phyloP scores from a whole-genome alignment of 768 basidiomycete genomes.

The Rhizopogon rudus region DNA sequence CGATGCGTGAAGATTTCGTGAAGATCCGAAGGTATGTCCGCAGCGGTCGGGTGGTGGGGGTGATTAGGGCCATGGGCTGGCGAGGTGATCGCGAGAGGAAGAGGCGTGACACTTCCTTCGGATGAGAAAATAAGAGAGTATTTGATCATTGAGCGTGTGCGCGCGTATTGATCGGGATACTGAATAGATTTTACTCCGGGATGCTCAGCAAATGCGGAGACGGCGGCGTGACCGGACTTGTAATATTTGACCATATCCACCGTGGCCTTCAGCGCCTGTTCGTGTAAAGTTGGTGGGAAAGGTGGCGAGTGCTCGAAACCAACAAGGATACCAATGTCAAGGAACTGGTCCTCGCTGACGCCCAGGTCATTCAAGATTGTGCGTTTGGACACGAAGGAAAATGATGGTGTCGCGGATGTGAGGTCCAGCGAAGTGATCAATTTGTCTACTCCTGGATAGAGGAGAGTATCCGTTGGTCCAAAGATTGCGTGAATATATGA shows the following conservation, averaged over 20 bases:
- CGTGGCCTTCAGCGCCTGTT: conserved; percentile 76
- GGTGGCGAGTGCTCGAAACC: conserved; percentile 80
- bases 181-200: conserved; percentile 74
- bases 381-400: conserved; percentile 83
- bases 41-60: conserved; percentile 66
- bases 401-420: conserved; percentile 56
- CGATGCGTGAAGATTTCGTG: conserved; percentile 94
- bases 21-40: conserved; percentile 86
- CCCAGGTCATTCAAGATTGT: conserved; percentile 59
- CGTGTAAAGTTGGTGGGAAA: conserved; percentile 79
- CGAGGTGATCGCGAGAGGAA: conserved; percentile 63
- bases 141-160: conserved; percentile 88
- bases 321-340: conserved; percentile 89
- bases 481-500: conserved; percentile 93
- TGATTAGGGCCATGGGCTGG: conserved; percentile 51
- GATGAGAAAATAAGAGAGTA: conserved; percentile 87
- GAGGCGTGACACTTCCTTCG: conserved; percentile 76
- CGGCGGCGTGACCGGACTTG: conserved; percentile 82
- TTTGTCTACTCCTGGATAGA: conserved; percentile 86
- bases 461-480: conserved; percentile 83
- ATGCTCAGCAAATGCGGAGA: conserved; percentile 73
- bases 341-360: conserved; percentile 85
- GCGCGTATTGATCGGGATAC: conserved; percentile 84
- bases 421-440: conserved; percentile 89
- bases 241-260: conserved; percentile 92